A percentile compares a stretch with the other conserved stretches of the same genome.
These are phyloP conservation scores for Lasiodiplodia hormozganensis DNA, from an alignment of 2,329 filamentous ascomycete species.

Conservation along the genomic window DNA sequence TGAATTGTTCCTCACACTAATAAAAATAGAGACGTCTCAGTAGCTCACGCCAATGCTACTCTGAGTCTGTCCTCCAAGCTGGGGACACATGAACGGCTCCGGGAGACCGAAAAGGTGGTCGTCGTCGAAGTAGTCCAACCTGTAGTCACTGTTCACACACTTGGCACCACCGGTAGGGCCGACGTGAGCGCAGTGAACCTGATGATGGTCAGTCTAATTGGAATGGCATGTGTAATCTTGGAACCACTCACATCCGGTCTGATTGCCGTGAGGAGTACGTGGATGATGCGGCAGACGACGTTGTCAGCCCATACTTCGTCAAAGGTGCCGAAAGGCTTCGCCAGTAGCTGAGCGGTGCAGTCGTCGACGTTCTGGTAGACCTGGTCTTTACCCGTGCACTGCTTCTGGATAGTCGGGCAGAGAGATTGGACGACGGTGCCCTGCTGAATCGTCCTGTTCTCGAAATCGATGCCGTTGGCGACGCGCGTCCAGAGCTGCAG, in stretches of 20 bases:
- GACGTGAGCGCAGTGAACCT: conserved; percentile 39
- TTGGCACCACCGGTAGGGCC: conserved; percentile 41
- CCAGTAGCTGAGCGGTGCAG: conserved; percentile 43
- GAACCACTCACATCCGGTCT: conserved; percentile 34
- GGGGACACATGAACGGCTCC: conserved; percentile 12
- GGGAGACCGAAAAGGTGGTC: conserved; percentile 32
- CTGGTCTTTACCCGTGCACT: conserved; percentile 46
- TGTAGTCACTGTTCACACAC: conserved; percentile 39
- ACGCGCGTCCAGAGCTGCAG: conserved; percentile 48
- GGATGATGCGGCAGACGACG: conserved; percentile 52
- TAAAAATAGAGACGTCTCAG: neutral
- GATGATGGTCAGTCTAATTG: neutral
- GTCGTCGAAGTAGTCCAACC: conserved; percentile 38
- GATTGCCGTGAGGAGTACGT: conserved; percentile 46
- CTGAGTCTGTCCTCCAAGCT: neutral
- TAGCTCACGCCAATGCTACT: neutral
- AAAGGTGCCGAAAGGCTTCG: conserved; percentile 50
- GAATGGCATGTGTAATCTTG: no score
- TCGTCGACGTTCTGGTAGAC: conserved; percentile 46
- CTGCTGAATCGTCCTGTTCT: conserved; percentile 36
- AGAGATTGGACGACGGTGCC: conserved; percentile 39
- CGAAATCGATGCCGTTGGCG: conserved; percentile 38
- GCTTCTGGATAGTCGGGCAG: conserved; percentile 44
- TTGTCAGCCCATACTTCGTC: conserved; percentile 55
- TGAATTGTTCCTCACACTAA: neutral